These are phyloP conservation scores for Sphagnum tenellum DNA, from an alignment of 225 moss, liverwort and hornwort species.

Conservation along the genomic window DNA sequence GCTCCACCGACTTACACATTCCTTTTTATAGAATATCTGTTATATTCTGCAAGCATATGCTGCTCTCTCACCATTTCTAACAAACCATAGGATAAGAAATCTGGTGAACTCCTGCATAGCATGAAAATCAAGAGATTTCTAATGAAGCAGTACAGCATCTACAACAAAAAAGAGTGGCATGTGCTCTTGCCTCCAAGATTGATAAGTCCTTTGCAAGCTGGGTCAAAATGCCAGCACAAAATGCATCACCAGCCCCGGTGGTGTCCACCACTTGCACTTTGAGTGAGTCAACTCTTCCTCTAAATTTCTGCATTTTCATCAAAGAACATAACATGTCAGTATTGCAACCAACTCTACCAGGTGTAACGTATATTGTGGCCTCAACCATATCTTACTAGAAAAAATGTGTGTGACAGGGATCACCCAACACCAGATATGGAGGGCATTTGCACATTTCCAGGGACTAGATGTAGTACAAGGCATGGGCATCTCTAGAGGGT, in stretches of 20 bases:
- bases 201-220: constrained; percentile 23
- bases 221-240: constrained; percentile 40
- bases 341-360: background rate
- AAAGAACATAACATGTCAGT: constrained; percentile 1
- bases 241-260: constrained; percentile 47
- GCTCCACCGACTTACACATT: background rate
- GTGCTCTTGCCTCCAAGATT: constrained; percentile 20
- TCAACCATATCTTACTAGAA: too few relatives aligned
- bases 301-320: constrained; percentile 20
- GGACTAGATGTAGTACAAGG: too few relatives aligned
- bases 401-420: too few relatives aligned
- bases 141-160: background rate
- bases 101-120: background rate
- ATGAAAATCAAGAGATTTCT: background rate
- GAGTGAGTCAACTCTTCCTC: constrained; percentile 26
- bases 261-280: constrained; percentile 59
- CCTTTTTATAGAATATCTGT: background rate
- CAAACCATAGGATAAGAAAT: background rate
- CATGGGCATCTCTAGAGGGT: too few relatives aligned
- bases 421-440: too few relatives aligned
- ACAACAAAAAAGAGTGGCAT: background rate
- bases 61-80: background rate
- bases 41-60: background rate
- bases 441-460: too few relatives aligned
- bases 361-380: too few relatives aligned